These are phyloP conservation scores for Dentipellis fragilis DNA, from an alignment of 768 basidiomycete genomes.

Conservation along the genomic window DNA sequence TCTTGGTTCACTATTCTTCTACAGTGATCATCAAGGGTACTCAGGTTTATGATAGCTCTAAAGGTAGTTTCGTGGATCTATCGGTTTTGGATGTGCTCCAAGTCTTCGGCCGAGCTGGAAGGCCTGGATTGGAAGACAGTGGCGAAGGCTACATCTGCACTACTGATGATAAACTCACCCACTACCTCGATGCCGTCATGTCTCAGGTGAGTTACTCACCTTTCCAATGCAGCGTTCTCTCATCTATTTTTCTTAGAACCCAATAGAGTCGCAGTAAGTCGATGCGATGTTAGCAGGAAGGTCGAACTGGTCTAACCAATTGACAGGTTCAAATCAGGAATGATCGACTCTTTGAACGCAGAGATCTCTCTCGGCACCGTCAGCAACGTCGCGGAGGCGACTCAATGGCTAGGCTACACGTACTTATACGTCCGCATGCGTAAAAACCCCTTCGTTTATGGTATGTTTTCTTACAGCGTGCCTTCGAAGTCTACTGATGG, in stretches of 20 bases:
- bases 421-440: constrained; percentile 94
- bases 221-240: neutral
- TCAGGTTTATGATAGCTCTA: constrained; percentile 86
- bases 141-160: constrained; percentile 98
- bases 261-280: constrained; percentile 89
- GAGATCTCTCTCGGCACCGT: constrained; percentile 95
- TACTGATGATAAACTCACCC: constrained; percentile 81
- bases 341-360: constrained; percentile 88
- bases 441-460: constrained; percentile 82
- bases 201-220: constrained; percentile 53
- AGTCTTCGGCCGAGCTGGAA: constrained; percentile 94
- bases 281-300: neutral
- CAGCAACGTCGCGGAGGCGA: constrained; percentile 72
- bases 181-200: constrained; percentile 82
- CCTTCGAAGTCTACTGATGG: neutral
- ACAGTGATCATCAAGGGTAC: constrained; percentile 95
- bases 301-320: neutral
- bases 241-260: constrained; percentile 41
- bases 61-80: constrained; percentile 85
- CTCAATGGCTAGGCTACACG: constrained; percentile 94
- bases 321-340: constrained; percentile 62
- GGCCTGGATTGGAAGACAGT: constrained; percentile 78
- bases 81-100: constrained; percentile 94
- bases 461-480: constrained; percentile 25
- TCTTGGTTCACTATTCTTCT: neutral